These are phyloP conservation scores for Agrostemma githago DNA, from an alignment of 148 eudicot species.

Conservation along the genomic window DNA sequence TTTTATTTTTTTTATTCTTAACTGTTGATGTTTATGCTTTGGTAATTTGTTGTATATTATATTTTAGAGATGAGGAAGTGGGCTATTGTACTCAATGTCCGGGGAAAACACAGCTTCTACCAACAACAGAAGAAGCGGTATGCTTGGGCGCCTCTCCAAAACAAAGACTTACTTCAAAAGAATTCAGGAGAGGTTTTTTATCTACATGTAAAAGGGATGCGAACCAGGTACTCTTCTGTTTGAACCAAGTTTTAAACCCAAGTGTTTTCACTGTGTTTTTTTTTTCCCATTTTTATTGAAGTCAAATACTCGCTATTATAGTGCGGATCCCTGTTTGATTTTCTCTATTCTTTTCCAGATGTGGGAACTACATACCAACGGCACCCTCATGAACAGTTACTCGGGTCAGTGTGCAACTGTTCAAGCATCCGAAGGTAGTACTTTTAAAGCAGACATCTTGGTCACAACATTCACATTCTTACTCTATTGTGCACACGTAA, in stretches of 20 bases:
- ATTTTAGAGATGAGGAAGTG: constrained; percentile 50
- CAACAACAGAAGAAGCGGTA: constrained; percentile 25
- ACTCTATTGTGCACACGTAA: not conserved
- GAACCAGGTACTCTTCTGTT: constrained; percentile 54
- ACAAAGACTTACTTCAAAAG: constrained; percentile 56
- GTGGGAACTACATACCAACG: constrained; percentile 62
- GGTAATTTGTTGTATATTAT: not conserved
- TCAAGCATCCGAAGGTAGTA: constrained; percentile 53
- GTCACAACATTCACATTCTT: not conserved
- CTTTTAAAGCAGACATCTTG: not conserved
- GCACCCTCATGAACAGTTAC: constrained; percentile 70
- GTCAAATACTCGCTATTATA: not conserved
- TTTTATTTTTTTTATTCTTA: not conserved
- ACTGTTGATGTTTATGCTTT: not conserved
- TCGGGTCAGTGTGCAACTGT: constrained; percentile 75
- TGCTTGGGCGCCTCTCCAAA: constrained; percentile 66
- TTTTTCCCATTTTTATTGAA: not conserved
- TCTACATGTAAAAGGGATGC: constrained; percentile 58
- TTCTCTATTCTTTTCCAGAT: constrained; percentile 40
- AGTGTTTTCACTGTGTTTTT: not conserved
- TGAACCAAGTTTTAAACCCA: not conserved
- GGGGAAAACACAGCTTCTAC: constrained; percentile 51
- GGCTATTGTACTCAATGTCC: constrained; percentile 27
- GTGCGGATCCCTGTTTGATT: not conserved
- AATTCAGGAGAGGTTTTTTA: constrained; percentile 52